phyloP scores from a whole-genome alignment of 1,139 yeast species.

The Geotrichum restrictum region DNA sequence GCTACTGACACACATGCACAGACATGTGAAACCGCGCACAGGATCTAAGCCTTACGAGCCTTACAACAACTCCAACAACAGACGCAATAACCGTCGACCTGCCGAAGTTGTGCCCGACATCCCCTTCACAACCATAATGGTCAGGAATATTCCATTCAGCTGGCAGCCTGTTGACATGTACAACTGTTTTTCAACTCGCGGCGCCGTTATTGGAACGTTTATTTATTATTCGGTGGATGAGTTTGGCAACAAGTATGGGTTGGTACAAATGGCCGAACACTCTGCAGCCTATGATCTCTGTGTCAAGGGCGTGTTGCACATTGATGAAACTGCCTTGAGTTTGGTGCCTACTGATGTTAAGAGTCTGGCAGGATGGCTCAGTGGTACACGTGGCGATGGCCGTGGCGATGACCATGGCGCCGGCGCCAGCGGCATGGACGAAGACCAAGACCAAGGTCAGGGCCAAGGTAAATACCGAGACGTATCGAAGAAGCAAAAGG shows the following conservation, averaged over 20 bases:
- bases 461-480: too few relatives aligned
- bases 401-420: too few relatives aligned
- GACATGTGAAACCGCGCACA: conserved; percentile 13
- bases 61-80: not conserved
- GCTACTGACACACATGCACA: not conserved
- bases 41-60: not conserved
- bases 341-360: conserved; percentile 14
- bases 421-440: too few relatives aligned
- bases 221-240: conserved; percentile 8
- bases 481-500: too few relatives aligned
- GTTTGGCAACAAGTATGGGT: conserved; percentile 7
- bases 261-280: conserved; percentile 13
- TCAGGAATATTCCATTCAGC: conserved; percentile 5
- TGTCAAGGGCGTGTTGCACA: conserved; percentile 7
- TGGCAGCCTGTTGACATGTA: conserved; percentile 11
- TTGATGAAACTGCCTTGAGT: conserved; percentile 1
- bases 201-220: conserved; percentile 15
- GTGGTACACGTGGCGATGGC: not conserved
- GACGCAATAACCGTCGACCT: not conserved
- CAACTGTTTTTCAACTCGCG: conserved; percentile 10
- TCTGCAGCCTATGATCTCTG: conserved; percentile 13
- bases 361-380: conserved; percentile 16
- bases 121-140: conserved; percentile 14
- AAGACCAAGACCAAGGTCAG: too few relatives aligned
- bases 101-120: conserved; percentile 3